These are phyloP conservation scores for Albizia julibrissin DNA, from an alignment of 306 rosid genomes.

Conservation along the genomic window DNA sequence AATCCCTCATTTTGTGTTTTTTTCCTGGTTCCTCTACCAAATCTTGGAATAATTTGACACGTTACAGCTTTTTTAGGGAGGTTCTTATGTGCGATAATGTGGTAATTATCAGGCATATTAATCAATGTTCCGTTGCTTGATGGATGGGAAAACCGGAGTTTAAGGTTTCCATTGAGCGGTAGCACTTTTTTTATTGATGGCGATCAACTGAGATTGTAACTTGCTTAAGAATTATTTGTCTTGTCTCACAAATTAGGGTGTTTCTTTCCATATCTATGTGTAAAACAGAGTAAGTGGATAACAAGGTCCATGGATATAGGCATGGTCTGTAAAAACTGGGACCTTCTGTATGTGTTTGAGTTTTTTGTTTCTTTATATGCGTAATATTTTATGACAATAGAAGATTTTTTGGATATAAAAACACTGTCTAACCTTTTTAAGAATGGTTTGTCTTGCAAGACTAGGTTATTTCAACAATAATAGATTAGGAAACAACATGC, in stretches of 20 bases:
- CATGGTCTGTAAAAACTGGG: background rate
- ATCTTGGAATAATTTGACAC: background rate
- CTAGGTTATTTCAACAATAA: background rate
- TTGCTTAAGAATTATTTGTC: background rate
- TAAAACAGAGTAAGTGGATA: background rate
- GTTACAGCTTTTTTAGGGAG: background rate
- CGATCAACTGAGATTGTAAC: background rate
- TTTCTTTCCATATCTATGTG: background rate
- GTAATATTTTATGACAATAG: background rate
- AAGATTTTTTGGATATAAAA: background rate
- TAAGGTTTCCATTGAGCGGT: background rate
- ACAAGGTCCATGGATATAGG: background rate
- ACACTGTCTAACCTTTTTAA: background rate
- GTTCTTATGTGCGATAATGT: background rate
- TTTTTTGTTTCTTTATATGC: background rate
- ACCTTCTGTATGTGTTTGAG: background rate
- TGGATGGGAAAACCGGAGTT: background rate
- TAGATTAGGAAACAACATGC: slow-evolving; percentile 4
- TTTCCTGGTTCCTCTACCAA: background rate
- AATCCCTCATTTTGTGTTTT: background rate
- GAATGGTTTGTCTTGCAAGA: background rate
- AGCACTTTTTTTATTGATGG: background rate
- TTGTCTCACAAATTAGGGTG: background rate
- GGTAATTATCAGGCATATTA: background rate
- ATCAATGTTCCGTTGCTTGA: background rate